Conservation (phyloP, 768 basidiomycete genomes). For the Strobilomyces confusus region DNA sequence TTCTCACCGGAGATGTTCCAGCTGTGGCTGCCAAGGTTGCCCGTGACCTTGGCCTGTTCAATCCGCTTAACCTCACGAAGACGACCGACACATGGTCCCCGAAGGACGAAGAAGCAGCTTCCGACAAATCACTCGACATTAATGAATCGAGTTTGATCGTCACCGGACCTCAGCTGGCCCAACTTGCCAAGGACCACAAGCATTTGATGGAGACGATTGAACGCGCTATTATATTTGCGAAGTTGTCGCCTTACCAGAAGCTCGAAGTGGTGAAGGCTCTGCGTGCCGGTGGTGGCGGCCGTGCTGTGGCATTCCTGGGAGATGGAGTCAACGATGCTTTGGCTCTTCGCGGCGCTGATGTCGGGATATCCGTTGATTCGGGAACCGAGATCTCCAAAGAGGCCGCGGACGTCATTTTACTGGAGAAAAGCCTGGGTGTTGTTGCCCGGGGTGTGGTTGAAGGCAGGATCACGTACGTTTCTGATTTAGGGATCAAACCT, state of each 20-base stretch:
- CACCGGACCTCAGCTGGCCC: constrained; percentile 27
- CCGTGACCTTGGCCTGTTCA: constrained; percentile 34
- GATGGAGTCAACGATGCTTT: constrained; percentile 32
- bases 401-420: constrained; percentile 34
- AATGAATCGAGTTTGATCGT: constrained; percentile 25
- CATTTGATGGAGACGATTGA: constrained; percentile 27
- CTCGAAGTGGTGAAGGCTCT: constrained; percentile 32
- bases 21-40: constrained; percentile 37
- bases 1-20: constrained; percentile 34
- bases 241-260: constrained; percentile 32
- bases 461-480: constrained; percentile 31
- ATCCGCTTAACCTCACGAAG: constrained; percentile 15
- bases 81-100: neutral
- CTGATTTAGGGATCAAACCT: neutral
- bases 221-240: constrained; percentile 30
- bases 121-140: constrained; percentile 3
- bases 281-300: constrained; percentile 21
- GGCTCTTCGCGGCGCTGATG: constrained; percentile 31
- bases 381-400: constrained; percentile 36
- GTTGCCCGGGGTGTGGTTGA: constrained; percentile 32
- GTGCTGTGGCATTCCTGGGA: constrained; percentile 31
- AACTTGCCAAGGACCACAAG: constrained; percentile 27
- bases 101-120: constrained; percentile 28
- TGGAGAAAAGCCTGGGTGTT: constrained; percentile 35
- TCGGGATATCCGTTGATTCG: constrained; percentile 33